phyloP scores from a whole-genome alignment of 2,329 filamentous ascomycete species.

The Hysterium pulicare region DNA sequence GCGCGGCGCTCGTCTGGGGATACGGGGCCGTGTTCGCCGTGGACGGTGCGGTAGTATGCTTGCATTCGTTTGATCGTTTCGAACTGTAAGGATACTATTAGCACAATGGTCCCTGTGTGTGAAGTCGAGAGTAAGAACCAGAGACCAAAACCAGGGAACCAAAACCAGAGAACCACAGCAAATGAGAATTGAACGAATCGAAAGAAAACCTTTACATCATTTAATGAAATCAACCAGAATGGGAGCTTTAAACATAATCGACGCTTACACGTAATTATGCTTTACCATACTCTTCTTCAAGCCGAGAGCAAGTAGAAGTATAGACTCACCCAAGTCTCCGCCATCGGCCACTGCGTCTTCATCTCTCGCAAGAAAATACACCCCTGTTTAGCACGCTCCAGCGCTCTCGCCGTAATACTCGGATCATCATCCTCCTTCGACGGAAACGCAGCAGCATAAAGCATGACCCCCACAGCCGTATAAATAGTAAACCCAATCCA shows the following conservation, averaged over 20 bases:
- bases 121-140: too few species aligned
- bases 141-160: too few species aligned
- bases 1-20: slow-evolving; percentile 37
- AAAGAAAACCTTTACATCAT: too few species aligned
- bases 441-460: slow-evolving; percentile 39
- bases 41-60: slow-evolving; percentile 36
- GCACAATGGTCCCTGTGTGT: too few species aligned
- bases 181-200: too few species aligned
- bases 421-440: slow-evolving; percentile 35
- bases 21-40: slow-evolving; percentile 31
- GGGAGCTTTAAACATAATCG: too few species aligned
- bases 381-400: slow-evolving; percentile 33
- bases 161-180: too few species aligned
- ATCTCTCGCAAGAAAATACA: slow-evolving; percentile 39
- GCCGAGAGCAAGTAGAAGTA: too few species aligned
- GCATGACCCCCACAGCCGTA: slow-evolving; percentile 39
- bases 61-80: slow-evolving; percentile 44
- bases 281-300: too few species aligned
- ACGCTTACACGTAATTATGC: too few species aligned
- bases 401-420: slow-evolving; percentile 28
- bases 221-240: too few species aligned
- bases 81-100: slow-evolving; percentile 18
- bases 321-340: slow-evolving; percentile 34
- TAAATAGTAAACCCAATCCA: slow-evolving; percentile 44
- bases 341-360: slow-evolving; percentile 42